phyloP scores from a whole-genome alignment of 371 early-diverging fungal species.

The Saksenaea oblongispora region DNA sequence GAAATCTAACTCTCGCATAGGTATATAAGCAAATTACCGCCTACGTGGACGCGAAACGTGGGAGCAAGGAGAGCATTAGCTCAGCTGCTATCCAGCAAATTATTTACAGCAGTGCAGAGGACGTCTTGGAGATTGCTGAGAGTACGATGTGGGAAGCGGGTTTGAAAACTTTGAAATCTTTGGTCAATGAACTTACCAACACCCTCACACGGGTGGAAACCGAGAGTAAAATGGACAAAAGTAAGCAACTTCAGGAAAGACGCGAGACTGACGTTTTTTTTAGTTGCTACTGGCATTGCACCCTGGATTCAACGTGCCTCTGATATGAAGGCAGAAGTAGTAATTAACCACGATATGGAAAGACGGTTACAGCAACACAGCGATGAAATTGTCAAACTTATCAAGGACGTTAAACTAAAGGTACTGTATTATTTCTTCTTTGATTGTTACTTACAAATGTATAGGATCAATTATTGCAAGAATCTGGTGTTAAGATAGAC shows the following conservation, averaged over 20 bases:
- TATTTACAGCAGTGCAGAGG: slow-evolving; percentile 52
- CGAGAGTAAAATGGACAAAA: slow-evolving; percentile 50
- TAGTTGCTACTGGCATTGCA: slow-evolving; percentile 52
- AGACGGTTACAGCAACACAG: slow-evolving; percentile 74
- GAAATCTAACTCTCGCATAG: background rate
- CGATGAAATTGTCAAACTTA: slow-evolving; percentile 75
- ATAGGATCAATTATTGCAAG: slow-evolving; percentile 75
- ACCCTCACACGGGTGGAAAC: slow-evolving; percentile 46
- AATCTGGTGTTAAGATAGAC: slow-evolving; percentile 74
- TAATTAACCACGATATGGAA: slow-evolving; percentile 76
- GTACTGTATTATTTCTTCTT: slow-evolving; percentile 5
- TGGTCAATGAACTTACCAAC: slow-evolving; percentile 46
- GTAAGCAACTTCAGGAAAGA: slow-evolving; percentile 22
- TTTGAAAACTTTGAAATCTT: slow-evolving; percentile 48
- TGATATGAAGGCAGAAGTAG: slow-evolving; percentile 74
- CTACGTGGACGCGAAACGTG: slow-evolving; percentile 34
- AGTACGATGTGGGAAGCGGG: slow-evolving; percentile 67
- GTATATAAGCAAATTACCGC: slow-evolving; percentile 31
- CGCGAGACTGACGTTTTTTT: background rate
- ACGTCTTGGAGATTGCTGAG: slow-evolving; percentile 55
- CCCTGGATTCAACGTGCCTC: slow-evolving; percentile 86
- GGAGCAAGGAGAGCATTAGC: slow-evolving; percentile 47
- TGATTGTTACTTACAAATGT: background rate
- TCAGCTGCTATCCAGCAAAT: slow-evolving; percentile 49
- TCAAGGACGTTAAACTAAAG: slow-evolving; percentile 73